Evolutionary conservation across 148 eudicot genomes (phyloP).

Genomic region (Simmondsia chinensis): DNA sequence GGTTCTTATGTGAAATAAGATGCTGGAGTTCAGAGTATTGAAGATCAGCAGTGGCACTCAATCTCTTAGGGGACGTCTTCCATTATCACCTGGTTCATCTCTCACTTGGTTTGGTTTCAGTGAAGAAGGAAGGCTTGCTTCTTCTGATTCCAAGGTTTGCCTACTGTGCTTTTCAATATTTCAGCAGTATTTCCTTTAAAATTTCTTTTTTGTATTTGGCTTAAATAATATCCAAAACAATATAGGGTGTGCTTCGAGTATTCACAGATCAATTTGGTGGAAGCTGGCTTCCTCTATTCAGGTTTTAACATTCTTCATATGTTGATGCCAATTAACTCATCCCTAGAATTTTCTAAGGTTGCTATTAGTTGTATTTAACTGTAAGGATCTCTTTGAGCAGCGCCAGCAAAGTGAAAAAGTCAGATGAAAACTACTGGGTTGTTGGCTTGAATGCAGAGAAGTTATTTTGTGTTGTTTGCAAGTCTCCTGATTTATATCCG

Average conservation of each 20-base stretch:
- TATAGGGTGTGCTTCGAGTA: slow-evolving; percentile 77
- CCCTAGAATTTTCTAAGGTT: not conserved
- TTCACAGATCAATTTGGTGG: slow-evolving; percentile 87
- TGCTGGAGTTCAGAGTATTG: slow-evolving; percentile 79
- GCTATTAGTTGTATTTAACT: not conserved
- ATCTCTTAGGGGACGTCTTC: slow-evolving; percentile 58
- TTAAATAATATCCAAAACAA: not conserved
- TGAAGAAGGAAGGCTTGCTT: slow-evolving; percentile 83
- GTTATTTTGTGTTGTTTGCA: slow-evolving; percentile 84
- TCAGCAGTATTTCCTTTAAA: not conserved
- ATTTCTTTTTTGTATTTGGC: not conserved
- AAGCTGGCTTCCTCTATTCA: slow-evolving; percentile 92
- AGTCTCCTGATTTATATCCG: slow-evolving; percentile 78
- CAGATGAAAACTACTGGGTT: slow-evolving; percentile 85
- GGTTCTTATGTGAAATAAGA: slow-evolving; percentile 30
- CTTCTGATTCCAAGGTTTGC: slow-evolving; percentile 87
- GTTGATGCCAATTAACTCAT: not conserved
- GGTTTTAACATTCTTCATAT: slow-evolving; percentile 30
- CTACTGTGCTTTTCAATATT: not conserved
- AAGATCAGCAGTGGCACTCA: slow-evolving; percentile 54
- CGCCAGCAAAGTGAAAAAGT: slow-evolving; percentile 64
- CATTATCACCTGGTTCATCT: slow-evolving; percentile 77
- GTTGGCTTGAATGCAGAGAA: slow-evolving; percentile 70
- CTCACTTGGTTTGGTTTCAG: slow-evolving; percentile 92
- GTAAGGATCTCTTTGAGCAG: slow-evolving; percentile 26